These are phyloP conservation scores for Dioscorea cayenensis DNA, from an alignment of 116 monocot species.

Conservation along the genomic window DNA sequence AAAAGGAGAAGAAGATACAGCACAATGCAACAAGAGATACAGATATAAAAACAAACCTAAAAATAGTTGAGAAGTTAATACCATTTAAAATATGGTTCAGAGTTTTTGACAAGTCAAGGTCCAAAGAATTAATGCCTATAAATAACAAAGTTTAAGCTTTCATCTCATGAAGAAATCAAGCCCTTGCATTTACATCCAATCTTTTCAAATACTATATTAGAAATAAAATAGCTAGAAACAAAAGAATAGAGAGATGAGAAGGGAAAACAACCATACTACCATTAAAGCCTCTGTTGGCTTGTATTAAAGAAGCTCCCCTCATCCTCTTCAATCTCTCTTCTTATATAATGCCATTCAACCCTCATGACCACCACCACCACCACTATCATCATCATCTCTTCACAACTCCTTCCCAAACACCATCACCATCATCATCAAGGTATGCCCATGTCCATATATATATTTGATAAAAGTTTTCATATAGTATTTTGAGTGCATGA, in stretches of 20 bases:
- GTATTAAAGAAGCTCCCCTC: conserved; percentile 17
- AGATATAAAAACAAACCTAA: background rate
- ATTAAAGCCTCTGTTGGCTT: conserved; percentile 10
- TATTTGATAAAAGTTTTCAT: background rate
- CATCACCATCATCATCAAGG: conserved; percentile 1
- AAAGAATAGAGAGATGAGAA: background rate
- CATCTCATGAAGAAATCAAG: background rate
- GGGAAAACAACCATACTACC: background rate
- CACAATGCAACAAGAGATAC: background rate
- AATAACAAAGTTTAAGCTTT: background rate
- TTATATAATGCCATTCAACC: conserved; percentile 17
- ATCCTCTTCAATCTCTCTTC: conserved; percentile 3
- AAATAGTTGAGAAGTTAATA: conserved; percentile 9
- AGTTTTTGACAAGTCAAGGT: background rate
- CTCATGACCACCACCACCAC: conserved; percentile 7
- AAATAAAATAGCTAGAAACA: background rate
- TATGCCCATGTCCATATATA: background rate
- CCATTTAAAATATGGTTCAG: conserved; percentile 6
- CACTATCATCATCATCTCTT: background rate
- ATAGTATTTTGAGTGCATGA: too few species aligned
- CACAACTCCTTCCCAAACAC: background rate
- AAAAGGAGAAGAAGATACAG: too few species aligned
- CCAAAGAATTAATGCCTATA: background rate
- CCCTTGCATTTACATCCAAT: background rate
- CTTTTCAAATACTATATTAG: background rate